Evolutionary conservation across 2,329 filamentous ascomycete genomes (phyloP), one percentile per base, ranked within the genome.

Genomic region (Talaromyces sp.): DNA sequence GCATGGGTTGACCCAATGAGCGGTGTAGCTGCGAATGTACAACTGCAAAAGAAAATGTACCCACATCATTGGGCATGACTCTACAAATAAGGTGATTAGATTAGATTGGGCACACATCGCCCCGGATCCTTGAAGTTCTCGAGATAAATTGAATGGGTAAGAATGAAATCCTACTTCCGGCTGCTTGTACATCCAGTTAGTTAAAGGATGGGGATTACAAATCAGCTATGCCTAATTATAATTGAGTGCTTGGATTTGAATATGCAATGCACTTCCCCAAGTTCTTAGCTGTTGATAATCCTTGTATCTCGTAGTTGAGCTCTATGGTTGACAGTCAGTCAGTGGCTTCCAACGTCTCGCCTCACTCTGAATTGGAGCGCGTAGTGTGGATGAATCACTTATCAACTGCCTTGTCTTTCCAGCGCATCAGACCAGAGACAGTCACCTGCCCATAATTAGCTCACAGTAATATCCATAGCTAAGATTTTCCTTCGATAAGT

Each of bases 31-130:
- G 22, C 4, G 15, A 36, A 19, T 37, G 37, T 45, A 43, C 19
- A 35, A 22, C 52, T 54, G 11, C 52, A 39, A 33, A 22, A 25
- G 13, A 15, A n/a, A n/a, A n/a, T n/a, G 48, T 35, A 36, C 37
- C 51, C 51, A 53, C 51, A 28, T 31, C 25, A 45, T 54, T 54
- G 52, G 52, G 52, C 52, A 54, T 36, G 28, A 53, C 9, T 35
- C 36, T 41, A 19, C 51, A 33, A 53, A n/a, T n/a, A n/a, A 45
- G 17, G 31, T 10, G 15, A 19, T n/a, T 11, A 45, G 19, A 17
- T 45, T 39, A 54, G 39, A 52, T 54, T 45, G 52, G 52, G 52
- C 52, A 54, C 25, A 41, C 39, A 54, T 53, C 45, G 8, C 28
- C 25, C n/a, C 8, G 25, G 28, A 48, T 35, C 45, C 45, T 48